Evolutionary conservation across 2,329 filamentous ascomycete genomes (phyloP), one percentile per base, ranked within the genome.

Genomic region (Neonectria ditissima): DNA sequence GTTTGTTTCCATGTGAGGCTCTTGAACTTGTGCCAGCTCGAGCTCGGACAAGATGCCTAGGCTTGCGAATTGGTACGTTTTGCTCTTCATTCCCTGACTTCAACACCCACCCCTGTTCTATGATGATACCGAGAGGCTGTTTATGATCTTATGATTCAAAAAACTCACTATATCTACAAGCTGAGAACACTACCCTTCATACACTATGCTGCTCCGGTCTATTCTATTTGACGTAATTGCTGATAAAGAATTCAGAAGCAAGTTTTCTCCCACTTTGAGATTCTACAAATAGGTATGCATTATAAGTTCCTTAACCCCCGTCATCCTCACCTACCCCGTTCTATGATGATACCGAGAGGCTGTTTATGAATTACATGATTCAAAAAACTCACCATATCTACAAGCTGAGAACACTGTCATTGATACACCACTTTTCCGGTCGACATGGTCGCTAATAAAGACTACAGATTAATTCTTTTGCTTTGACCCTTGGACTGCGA

Each of bases 331-430:
- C 22, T 5, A 20, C 24, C 47, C 24, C 59, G 60, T 76, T 69
- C 68, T 65, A 78, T 81, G 79, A 82, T 81, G 79, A 81, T 74
- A 75, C 66, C 60, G 73, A 72, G 80, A 82, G 80, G 80, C 80
- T 82, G 80, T 82, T 82, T 82, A 82, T 82, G 80, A 82, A 77
- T 60, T 65, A 58, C 44, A 69, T 80, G 78, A 80, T 80, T 81
- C 73, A 68, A 76, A 77, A 67, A 65, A 63, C 68, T 71, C 70
- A 71, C 72, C 63, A 53, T 72, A 72, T 75, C 73, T 72, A 71
- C 66, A 70, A 69, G 56, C 63, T 63, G 62, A 62, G 59, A 60
- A 55, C 30, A 18, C 7, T 16, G 3, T 8, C 37, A n/a, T 30
- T 50, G 30, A 48, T 10, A 30, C 16, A 9, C 26, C 44, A 22